phyloP scores from a whole-genome alignment of 352 stramenopile genomes.

The Pythium brassicae region DNA sequence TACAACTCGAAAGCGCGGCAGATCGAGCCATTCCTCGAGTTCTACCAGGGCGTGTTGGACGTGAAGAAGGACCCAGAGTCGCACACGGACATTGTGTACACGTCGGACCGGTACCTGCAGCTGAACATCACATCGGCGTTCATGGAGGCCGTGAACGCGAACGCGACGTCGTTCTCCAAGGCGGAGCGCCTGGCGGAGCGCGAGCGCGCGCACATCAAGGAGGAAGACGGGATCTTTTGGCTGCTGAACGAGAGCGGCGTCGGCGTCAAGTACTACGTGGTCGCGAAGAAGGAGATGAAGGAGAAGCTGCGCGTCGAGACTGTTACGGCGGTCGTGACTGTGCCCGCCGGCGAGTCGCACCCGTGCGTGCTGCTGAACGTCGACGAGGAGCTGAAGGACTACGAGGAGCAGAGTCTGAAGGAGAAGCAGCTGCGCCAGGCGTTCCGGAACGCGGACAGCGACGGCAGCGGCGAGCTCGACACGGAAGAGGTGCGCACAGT shows the following conservation, averaged over 20 bases:
- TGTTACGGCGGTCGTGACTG: conserved; percentile 44
- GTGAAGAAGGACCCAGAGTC: conserved; percentile 68
- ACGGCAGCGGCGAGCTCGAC: conserved; percentile 75
- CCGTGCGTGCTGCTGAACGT: conserved; percentile 60
- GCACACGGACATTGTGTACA: conserved; percentile 65
- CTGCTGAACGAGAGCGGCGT: conserved; percentile 79
- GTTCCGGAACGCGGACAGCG: conserved; percentile 70
- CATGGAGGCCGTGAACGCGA: conserved; percentile 76
- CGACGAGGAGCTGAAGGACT: conserved; percentile 63
- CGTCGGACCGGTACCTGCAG: conserved; percentile 82
- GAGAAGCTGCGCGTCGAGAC: conserved; percentile 44
- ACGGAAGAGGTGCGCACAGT: conserved; percentile 73
- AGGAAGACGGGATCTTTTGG: conserved; percentile 81
- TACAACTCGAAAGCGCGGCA: conserved; percentile 78
- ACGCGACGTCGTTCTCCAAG: conserved; percentile 59
- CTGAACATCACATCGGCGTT: conserved; percentile 82
- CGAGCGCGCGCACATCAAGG: conserved; percentile 73
- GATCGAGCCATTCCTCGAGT: conserved; percentile 83
- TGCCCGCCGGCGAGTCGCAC: conserved; percentile 43
- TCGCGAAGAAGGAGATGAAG: conserved; percentile 65
- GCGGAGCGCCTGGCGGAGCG: conserved; percentile 36
- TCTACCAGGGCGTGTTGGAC: conserved; percentile 75
- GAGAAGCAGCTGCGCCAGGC: conserved; percentile 82
- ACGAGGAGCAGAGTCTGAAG: conserved; percentile 76
- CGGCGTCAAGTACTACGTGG: conserved; percentile 78